Evolutionary conservation across 108 stramenopile species (phyloP), one percentile per base, ranked within the genome.

Genomic region (Bacterosira constricta): DNA sequence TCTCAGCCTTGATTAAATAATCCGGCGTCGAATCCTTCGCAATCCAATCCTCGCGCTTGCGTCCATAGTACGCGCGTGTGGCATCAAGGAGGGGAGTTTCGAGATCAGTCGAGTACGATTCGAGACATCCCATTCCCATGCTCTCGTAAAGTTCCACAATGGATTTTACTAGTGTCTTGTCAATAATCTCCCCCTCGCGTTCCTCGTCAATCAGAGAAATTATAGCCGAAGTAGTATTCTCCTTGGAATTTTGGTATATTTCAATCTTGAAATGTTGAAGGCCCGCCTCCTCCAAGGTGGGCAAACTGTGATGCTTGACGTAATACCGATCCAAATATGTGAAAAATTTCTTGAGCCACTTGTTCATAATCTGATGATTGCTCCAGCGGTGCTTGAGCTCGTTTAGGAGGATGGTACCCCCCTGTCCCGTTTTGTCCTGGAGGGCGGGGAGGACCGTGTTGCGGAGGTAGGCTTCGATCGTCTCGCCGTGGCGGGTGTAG

Each of bases 291-390:
- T 68, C 76, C 10, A 99, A 83, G n/a, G 96, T 91, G 36, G 96
- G 96, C 21, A 96, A 80, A 66, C 81, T 86, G 69, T 97, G 95
- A 80, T 97, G 96, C 81, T 98, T 96, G 66, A 99, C 97, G 77
- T 97, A 97, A 90, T 98, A 99, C 23, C 97, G 88, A 84, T 97
- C 96, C 32, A 99, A 87, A 82, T 99, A 99, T 72, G 93, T 97
- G 80, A 99, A 99, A 83, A 99, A 99, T 55, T 96, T 95, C 62
- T 86, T 94, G 70, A 99, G 89, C 99, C 99, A 99, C 73, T 98
- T 97, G 86, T 99, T 98, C 99, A 99, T 99, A 64, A 99, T 97
- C 69, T 94, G 97, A 86, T 99, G 98, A 75, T 99, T 97, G 20
- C 82, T 64, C 97, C 98, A 98, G 23, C 99, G 95, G 44, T 86